Percentiles rank a stretch among this genome's conserved stretches.
These are phyloP conservation scores for Penicillium ochrochloron DNA, from an alignment of 495 filamentous ascomycete species.

Conservation along the genomic window DNA sequence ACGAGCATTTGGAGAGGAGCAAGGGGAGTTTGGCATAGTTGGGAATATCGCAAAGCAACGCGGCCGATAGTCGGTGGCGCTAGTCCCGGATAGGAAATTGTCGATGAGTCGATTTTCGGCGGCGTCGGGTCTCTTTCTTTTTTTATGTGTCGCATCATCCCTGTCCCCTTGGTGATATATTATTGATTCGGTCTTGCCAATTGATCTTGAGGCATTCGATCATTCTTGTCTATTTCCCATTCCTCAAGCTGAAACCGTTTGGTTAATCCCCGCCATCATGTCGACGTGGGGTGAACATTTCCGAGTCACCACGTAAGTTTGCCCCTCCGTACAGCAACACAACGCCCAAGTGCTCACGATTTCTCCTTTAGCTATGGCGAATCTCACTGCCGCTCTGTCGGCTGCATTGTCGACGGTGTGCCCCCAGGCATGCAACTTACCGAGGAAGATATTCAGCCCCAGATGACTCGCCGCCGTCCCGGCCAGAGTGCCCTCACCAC, in stretches of 20 bases:
- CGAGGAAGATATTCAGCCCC: slow-evolving; percentile 90
- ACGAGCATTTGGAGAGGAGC: slow-evolving; percentile 29
- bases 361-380: slow-evolving; percentile 73
- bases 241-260: slow-evolving; percentile 7
- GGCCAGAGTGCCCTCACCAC: slow-evolving; percentile 92
- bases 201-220: slow-evolving; percentile 6
- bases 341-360: slow-evolving; percentile 18
- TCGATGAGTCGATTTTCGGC: slow-evolving; percentile 35
- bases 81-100: slow-evolving; percentile 38
- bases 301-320: slow-evolving; percentile 78
- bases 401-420: slow-evolving; percentile 85
- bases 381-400: slow-evolving; percentile 89
- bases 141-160: slow-evolving; percentile 8
- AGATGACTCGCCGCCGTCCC: slow-evolving; percentile 88
- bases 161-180: background rate
- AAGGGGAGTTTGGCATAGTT: slow-evolving; percentile 18
- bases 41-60: slow-evolving; percentile 15
- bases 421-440: slow-evolving; percentile 89
- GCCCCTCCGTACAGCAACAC: slow-evolving; percentile 11
- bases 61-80: slow-evolving; percentile 39
- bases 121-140: slow-evolving; percentile 19
- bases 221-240: slow-evolving; percentile 1
- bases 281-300: slow-evolving; percentile 91
- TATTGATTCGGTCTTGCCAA: slow-evolving; percentile 1
- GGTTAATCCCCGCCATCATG: slow-evolving; percentile 53